Evolutionary conservation across 1,139 yeast genomes (phyloP), one percentile per base, ranked within the genome.

Genomic region (Kluyveromyces sp.): DNA sequence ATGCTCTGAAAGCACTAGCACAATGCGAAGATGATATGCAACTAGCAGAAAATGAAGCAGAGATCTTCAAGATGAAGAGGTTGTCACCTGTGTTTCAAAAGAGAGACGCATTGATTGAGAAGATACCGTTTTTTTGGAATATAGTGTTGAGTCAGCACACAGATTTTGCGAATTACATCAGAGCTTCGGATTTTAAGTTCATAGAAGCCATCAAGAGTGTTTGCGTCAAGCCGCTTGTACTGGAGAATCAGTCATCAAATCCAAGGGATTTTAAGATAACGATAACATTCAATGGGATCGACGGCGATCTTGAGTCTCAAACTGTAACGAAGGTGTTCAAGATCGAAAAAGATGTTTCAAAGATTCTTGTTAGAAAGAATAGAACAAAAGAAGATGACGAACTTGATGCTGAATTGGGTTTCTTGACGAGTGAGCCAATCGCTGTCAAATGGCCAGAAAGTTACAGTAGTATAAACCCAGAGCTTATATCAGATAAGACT

Each of bases 101-200:
- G 43, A 66, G 94, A 54, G 68, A 81, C 38, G 57, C 55, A 8
- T 65, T 73, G 20, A 65, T 78, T 19, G 46, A 54, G 8, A 57
- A 67, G 3, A 75, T 83, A 38, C 84, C 85, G 1, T 77, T 76
- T 50, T 82, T 83, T 58, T 83, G 94, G 94, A 81, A 80, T 60
- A 74, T 82, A 46, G 86, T 82, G 0, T 64, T 83, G 17, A 83
- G 87, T 0, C 85, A 82, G 57, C 83, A 82, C 58, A 82, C 80
- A 36, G 88, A 83, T 53, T 82, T 83, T 59, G 80, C 83, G 20
- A 89, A 83, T 49, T 82, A 75, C 54, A 67, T 83, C 22, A 69
- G 77, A 44, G 75, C 79, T 1, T 82, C 80, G 35, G 92, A 83
- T 58, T 75, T 80, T 66, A 79, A 78, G 58, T 83, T 72, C 57